Percentiles rank a stretch among this genome's conserved stretches.
Evolutionary conservation across 2,329 filamentous ascomycete species (phyloP).

Genomic region (Nemania sp.): DNA sequence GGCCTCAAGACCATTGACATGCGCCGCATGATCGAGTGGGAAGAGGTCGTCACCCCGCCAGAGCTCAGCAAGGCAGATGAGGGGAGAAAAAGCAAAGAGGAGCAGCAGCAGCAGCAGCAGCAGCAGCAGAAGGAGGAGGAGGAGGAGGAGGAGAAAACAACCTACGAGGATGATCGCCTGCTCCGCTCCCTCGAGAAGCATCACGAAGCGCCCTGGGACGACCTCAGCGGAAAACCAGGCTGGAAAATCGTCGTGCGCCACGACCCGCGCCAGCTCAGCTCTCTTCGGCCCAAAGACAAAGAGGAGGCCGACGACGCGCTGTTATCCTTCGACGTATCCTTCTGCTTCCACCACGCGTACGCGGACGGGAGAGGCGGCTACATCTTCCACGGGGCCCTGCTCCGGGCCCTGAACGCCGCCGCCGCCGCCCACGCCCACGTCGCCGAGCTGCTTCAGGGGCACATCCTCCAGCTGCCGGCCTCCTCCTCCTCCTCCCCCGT

Average conservation of each 20-base stretch:
- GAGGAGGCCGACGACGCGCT: not conserved
- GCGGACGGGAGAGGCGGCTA: slow-evolving; percentile 55
- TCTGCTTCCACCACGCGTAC: slow-evolving; percentile 58
- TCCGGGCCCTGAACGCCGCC: slow-evolving; percentile 46
- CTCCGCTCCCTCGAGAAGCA: slow-evolving; percentile 43
- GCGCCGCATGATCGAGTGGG: slow-evolving; percentile 47
- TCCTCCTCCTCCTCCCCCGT: too few relatives aligned
- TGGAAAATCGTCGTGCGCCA: slow-evolving; percentile 53
- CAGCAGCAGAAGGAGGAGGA: too few relatives aligned
- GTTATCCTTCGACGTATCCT: slow-evolving; percentile 47
- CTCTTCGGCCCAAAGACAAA: not conserved
- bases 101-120: not conserved
- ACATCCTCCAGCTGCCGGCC: slow-evolving; percentile 41
- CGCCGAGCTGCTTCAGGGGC: slow-evolving; percentile 26
- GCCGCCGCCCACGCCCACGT: too few relatives aligned
- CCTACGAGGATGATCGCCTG: slow-evolving; percentile 31
- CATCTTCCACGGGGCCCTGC: slow-evolving; percentile 54
- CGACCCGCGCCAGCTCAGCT: slow-evolving; percentile 23
- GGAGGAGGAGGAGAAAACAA: too few relatives aligned
- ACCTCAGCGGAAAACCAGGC: slow-evolving; percentile 47
- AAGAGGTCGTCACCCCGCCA: slow-evolving; percentile 28
- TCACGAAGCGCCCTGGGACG: slow-evolving; percentile 48
- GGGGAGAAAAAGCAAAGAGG: not conserved
- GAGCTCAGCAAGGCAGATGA: not conserved
- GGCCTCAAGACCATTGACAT: slow-evolving; percentile 50